Conservation (phyloP, 805 yeast genomes). For the Cephaloascus albidus region DNA sequence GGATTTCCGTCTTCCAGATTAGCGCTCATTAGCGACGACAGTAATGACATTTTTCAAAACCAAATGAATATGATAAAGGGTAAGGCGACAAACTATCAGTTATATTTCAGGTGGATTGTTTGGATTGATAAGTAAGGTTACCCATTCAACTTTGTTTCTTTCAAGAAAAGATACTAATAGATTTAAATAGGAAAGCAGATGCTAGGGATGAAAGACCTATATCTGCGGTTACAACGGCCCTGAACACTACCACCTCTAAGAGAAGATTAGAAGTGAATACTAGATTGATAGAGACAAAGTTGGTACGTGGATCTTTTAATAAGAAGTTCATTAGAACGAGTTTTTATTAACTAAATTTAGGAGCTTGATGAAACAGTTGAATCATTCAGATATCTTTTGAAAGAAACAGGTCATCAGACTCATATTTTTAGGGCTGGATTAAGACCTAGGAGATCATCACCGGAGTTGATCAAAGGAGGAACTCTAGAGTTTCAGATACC, state of each 20-base stretch:
- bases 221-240: background rate
- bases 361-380: conserved; percentile 1
- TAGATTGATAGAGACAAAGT: background rate
- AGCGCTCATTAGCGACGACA: background rate
- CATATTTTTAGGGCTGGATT: conserved; percentile 5
- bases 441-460: conserved; percentile 2
- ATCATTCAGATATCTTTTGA: background rate
- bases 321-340: background rate
- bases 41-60: background rate
- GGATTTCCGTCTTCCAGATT: conserved; percentile 2
- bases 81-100: conserved; percentile 1
- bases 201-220: background rate
- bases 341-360: background rate
- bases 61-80: background rate
- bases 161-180: no score
- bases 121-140: conserved; percentile 7
- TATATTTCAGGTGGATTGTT: conserved; percentile 3
- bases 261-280: background rate
- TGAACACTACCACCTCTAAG: background rate
- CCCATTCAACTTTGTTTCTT: background rate
- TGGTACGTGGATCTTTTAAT: background rate
- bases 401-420: background rate
- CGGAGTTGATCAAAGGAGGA: conserved; percentile 2
- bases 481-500: conserved; percentile 4
- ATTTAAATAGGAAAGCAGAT: background rate